Evolutionary conservation across 2,329 filamentous ascomycete species (phyloP).

Genomic region (Colletotrichum agaves): DNA sequence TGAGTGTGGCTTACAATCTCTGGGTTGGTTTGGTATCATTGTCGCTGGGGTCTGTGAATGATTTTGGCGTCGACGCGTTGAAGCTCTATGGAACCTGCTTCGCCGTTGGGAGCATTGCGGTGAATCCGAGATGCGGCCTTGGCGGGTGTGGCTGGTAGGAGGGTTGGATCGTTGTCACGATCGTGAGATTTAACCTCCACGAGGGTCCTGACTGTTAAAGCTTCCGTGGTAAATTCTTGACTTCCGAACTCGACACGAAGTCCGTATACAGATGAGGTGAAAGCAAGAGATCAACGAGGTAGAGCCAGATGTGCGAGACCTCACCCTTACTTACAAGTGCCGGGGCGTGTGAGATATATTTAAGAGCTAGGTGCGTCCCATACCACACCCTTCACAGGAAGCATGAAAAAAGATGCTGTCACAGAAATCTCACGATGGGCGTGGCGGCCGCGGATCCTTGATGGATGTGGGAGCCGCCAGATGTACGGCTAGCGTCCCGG

Average conservation of each 20-base stretch:
- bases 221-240: conserved; percentile 44
- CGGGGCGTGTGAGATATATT: not conserved
- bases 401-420: not conserved
- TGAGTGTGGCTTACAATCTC: not conserved
- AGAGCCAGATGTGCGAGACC: too few species aligned
- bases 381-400: not conserved
- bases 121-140: conserved; percentile 52
- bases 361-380: not conserved
- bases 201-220: conserved; percentile 46
- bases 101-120: conserved; percentile 50
- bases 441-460: conserved; percentile 17
- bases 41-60: not conserved
- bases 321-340: not conserved
- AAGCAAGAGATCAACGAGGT: too few species aligned
- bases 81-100: conserved; percentile 44
- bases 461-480: not conserved
- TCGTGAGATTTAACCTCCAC: conserved; percentile 46
- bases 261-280: too few species aligned
- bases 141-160: conserved; percentile 44
- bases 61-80: conserved; percentile 38
- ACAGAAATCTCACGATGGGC: conserved; percentile 9
- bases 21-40: not conserved
- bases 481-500: not conserved
- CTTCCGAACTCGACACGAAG: too few species aligned
- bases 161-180: conserved; percentile 38